Base-by-base conservation (phyloP, 176 grass and related monocot species). In the Olyra latifolia region DNA sequence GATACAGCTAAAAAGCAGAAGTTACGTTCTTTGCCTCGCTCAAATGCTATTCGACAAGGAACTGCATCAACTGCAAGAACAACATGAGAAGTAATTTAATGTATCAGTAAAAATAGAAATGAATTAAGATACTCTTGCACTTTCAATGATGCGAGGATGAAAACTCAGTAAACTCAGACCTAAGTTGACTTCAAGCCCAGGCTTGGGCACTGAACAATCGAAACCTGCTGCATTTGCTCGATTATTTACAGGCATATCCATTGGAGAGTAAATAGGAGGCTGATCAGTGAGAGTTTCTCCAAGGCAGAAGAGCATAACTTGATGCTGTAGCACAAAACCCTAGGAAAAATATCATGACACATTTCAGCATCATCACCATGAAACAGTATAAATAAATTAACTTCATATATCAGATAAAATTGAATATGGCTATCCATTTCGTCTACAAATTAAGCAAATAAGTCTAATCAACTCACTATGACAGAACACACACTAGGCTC, bases 1-100 rank as follows among this genome's bases (percentile, higher is more conserved):
- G 85, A 91, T 72, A 96, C 35, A 44, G 88, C 88, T 84, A 96
- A 89, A 86, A 96, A 96, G 74, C 58, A 87, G 82, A 96, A 93
- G 66, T 96, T 78, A 4, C 93, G 97, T 76, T 99, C 97, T 88
- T 96, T 99, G 53, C 97, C 93, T 73, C 90, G 93, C 74, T 99
- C 97, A 90, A 99, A 99, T 54, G 97, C 97, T 91, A 99, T 99
- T 86, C 97, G 89, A 84, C 97, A 99, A 54, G 90, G 92, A 58
- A 99, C 72, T 1, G 90, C 87, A 58, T 91, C 86, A 48, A 39
- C 97, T 99, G 82, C 62, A 86, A 78, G 67, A 80, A 80, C 38
- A 80, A 80, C 38, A 63, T 53, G 66, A 6, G 22, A 82, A 85
- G 42, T 53, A 61, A 67, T 40, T 66, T 66, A 61, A 71, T 75